phyloP scores from a whole-genome alignment of 2,329 filamentous ascomycete genomes.

The Alternaria ethzedia region DNA sequence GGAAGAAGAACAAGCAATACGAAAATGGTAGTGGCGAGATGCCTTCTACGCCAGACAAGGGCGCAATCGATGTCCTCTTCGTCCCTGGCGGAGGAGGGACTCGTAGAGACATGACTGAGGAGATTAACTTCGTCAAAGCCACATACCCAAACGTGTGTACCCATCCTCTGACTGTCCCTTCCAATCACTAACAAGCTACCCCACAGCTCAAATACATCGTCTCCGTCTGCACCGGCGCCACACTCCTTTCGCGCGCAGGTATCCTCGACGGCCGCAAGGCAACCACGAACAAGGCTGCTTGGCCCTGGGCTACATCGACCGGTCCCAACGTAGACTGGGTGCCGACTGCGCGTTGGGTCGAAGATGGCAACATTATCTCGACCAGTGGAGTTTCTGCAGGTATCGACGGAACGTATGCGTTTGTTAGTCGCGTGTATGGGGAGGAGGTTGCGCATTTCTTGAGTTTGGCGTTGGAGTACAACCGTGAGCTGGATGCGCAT shows the following conservation, averaged over 20 bases:
- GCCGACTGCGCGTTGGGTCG: conserved; percentile 64
- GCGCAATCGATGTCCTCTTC: conserved; percentile 65
- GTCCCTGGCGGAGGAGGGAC: conserved; percentile 68
- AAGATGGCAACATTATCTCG: conserved; percentile 70
- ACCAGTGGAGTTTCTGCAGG: conserved; percentile 68
- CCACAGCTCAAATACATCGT: conserved; percentile 58
- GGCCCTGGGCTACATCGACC: conserved; percentile 54
- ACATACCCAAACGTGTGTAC: conserved; percentile 55
- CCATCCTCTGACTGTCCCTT: neutral
- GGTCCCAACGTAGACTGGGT: conserved; percentile 61
- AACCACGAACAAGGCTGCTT: conserved; percentile 70
- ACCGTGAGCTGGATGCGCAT: conserved; percentile 56
- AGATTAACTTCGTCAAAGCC: conserved; percentile 57
- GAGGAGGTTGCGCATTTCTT: conserved; percentile 57
- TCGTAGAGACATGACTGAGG: conserved; percentile 37
- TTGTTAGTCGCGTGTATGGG: conserved; percentile 61
- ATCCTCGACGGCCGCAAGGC: conserved; percentile 65
- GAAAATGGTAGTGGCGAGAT: neutral
- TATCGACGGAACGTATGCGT: conserved; percentile 66
- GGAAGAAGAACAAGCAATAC: neutral
- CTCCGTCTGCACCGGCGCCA: conserved; percentile 70
- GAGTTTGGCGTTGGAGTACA: conserved; percentile 62
- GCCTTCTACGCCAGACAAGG: neutral
- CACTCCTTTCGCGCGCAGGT: conserved; percentile 64
- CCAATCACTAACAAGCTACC: neutral